These are phyloP conservation scores for Arthonia radiata DNA, from an alignment of 495 filamentous ascomycete genomes.

Conservation along the genomic window DNA sequence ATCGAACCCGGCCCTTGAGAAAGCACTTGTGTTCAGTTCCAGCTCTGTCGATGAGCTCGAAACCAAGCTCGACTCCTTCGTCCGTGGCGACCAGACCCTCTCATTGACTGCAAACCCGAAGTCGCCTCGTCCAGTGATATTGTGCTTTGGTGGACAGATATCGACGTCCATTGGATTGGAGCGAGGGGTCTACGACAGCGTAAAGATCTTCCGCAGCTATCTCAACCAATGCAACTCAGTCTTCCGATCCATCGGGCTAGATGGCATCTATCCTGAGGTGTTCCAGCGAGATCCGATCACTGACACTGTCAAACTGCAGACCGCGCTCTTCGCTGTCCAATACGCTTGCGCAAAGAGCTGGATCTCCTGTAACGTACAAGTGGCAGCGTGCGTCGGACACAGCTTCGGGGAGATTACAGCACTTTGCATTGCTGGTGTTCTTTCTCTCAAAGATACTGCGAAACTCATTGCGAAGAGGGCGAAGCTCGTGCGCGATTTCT, in stretches of 20 bases:
- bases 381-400: conserved; percentile 21
- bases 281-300: too few species aligned
- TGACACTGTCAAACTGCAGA: too few species aligned
- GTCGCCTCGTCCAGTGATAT: conserved; percentile 15
- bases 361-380: conserved; percentile 22
- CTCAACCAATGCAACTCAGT: conserved; percentile 15
- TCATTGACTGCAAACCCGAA: too few species aligned
- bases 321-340: too few species aligned
- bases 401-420: conserved; percentile 29
- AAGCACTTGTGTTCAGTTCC: conserved; percentile 12
- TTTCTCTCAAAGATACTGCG: conserved; percentile 16
- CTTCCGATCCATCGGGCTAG: conserved; percentile 9
- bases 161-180: conserved; percentile 20
- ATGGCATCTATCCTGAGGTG: conserved; percentile 21
- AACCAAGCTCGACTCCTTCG: conserved; percentile 7
- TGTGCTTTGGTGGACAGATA: conserved; percentile 30
- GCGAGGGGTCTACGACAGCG: not conserved
- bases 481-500: conserved; percentile 11
- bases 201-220: too few species aligned
- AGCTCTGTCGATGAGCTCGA: conserved; percentile 13
- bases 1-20: conserved; percentile 13
- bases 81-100: conserved; percentile 1
- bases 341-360: conserved; percentile 19
- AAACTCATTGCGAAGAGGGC: conserved; percentile 19
- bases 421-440: conserved; percentile 15